These are phyloP conservation scores for Curvularia verruculosa DNA, from an alignment of 2,329 filamentous ascomycete species.

Conservation along the genomic window DNA sequence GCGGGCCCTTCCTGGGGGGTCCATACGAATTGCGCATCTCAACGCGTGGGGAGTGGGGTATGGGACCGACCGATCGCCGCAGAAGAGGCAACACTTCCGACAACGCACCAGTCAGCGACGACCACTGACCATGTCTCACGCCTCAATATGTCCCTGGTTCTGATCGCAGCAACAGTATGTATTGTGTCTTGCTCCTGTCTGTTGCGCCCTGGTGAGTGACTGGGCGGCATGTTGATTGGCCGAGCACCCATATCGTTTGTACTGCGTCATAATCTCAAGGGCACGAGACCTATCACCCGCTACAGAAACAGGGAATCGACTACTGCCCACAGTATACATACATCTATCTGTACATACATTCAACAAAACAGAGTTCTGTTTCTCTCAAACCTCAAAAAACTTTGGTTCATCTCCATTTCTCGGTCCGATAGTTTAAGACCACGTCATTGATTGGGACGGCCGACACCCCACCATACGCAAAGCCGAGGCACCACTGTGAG, in stretches of 20 bases:
- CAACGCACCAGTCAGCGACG: slow-evolving; percentile 4
- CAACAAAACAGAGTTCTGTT: neutral
- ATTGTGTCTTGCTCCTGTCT: neutral
- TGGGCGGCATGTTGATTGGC: slow-evolving; percentile 6
- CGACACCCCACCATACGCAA: slow-evolving; percentile 4
- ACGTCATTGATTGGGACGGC: neutral
- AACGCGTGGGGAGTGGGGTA: slow-evolving; percentile 10
- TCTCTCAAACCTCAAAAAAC: neutral
- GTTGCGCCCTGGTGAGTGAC: neutral
- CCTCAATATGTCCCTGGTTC: slow-evolving; percentile 1
- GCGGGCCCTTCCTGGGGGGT: slow-evolving; percentile 3
- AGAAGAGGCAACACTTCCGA: slow-evolving; percentile 4
- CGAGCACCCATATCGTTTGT: neutral
- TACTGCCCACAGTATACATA: slow-evolving; percentile 2
- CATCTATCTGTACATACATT: no score
- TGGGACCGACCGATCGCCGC: slow-evolving; percentile 2
- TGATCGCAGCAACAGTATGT: neutral
- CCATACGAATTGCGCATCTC: slow-evolving; percentile 6
- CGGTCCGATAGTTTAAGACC: slow-evolving; percentile 7
- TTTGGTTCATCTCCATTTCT: neutral
- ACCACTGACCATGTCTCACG: neutral
- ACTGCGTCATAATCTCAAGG: slow-evolving; percentile 8
- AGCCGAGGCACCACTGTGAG: slow-evolving; percentile 2
- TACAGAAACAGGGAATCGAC: slow-evolving; percentile 3
- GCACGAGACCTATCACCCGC: slow-evolving; percentile 12